phyloP scores from a whole-genome alignment of 2,329 filamentous ascomycete species.

The Dothideomycetes sp. region DNA sequence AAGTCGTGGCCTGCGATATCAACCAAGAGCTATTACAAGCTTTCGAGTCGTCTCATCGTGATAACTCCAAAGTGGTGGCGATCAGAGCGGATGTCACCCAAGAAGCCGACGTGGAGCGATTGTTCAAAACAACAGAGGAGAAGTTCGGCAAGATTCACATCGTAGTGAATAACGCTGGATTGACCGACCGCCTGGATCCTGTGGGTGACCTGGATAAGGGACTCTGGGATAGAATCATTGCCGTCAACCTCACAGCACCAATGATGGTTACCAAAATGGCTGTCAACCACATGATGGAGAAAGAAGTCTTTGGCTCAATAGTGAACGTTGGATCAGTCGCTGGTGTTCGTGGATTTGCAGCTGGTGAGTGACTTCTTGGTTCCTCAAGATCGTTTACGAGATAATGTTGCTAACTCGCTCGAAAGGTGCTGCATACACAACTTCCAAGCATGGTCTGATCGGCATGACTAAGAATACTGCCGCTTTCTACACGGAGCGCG shows the following conservation, averaged over 20 bases:
- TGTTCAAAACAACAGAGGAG: constrained; percentile 29
- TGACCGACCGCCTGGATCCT: constrained; percentile 48
- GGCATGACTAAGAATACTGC: constrained; percentile 51
- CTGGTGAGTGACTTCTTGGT: constrained; percentile 27
- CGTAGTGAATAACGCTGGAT: constrained; percentile 40
- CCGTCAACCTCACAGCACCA: constrained; percentile 48
- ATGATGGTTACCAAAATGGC: constrained; percentile 45
- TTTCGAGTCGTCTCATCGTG: constrained; percentile 20
- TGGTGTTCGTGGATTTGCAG: constrained; percentile 33
- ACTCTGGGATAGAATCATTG: constrained; percentile 46
- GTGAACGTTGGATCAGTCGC: constrained; percentile 46
- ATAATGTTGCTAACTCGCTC: not conserved
- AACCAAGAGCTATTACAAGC: constrained; percentile 24
- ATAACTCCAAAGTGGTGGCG: constrained; percentile 22
- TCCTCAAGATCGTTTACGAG: constrained; percentile 7
- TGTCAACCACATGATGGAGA: constrained; percentile 39
- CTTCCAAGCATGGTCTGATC: constrained; percentile 45
- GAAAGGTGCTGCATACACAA: constrained; percentile 42
- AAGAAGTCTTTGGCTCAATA: constrained; percentile 39
- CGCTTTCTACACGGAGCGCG: constrained; percentile 45
- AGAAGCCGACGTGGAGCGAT: constrained; percentile 26
- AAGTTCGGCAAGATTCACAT: constrained; percentile 45
- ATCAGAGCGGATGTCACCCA: constrained; percentile 32
- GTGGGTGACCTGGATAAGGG: constrained; percentile 39
- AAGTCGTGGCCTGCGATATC: constrained; percentile 30